These are phyloP conservation scores for Parmelia sp. DNA, from an alignment of 495 filamentous ascomycete species.

Conservation along the genomic window DNA sequence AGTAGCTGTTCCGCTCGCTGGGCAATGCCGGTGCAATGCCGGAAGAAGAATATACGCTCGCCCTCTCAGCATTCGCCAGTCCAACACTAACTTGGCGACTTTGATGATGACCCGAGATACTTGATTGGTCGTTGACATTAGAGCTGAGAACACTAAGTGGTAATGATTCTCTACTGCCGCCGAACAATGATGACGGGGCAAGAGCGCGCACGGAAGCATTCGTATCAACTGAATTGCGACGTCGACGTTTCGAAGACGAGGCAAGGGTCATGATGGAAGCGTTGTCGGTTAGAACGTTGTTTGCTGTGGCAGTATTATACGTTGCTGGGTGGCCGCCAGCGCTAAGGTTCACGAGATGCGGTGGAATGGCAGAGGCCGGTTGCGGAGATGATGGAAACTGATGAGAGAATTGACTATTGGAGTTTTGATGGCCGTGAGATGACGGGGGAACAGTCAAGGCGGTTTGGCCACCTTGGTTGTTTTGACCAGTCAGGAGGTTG, in stretches of 20 bases:
- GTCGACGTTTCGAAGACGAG: slow-evolving; percentile 84
- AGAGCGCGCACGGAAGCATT: slow-evolving; percentile 92
- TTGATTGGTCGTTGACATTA: slow-evolving; percentile 55
- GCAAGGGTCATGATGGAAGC: slow-evolving; percentile 95
- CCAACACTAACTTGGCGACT: slow-evolving; percentile 53
- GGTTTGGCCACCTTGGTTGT: slow-evolving; percentile 30
- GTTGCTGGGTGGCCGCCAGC: slow-evolving; percentile 62
- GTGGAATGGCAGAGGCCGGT: slow-evolving; percentile 69
- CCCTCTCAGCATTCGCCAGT: slow-evolving; percentile 65
- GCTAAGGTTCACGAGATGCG: slow-evolving; percentile 56
- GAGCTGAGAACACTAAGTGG: slow-evolving; percentile 83
- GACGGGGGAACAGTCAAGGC: slow-evolving; percentile 40
- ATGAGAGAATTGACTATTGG: slow-evolving; percentile 68
- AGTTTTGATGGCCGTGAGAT: slow-evolving; percentile 17
- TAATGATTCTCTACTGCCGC: slow-evolving; percentile 79
- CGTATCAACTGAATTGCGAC: slow-evolving; percentile 86
- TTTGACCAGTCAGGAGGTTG: slow-evolving; percentile 44
- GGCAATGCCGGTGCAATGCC: slow-evolving; percentile 57
- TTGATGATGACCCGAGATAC: slow-evolving; percentile 47
- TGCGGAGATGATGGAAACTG: slow-evolving; percentile 66
- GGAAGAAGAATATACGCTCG: slow-evolving; percentile 79
- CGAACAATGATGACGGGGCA: slow-evolving; percentile 86
- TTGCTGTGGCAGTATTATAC: slow-evolving; percentile 83
- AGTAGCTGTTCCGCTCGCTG: slow-evolving; percentile 76
- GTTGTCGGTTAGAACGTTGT: slow-evolving; percentile 87